phyloP scores from a whole-genome alignment of 148 eudicot species.

The Rhododendron williamsianum region DNA sequence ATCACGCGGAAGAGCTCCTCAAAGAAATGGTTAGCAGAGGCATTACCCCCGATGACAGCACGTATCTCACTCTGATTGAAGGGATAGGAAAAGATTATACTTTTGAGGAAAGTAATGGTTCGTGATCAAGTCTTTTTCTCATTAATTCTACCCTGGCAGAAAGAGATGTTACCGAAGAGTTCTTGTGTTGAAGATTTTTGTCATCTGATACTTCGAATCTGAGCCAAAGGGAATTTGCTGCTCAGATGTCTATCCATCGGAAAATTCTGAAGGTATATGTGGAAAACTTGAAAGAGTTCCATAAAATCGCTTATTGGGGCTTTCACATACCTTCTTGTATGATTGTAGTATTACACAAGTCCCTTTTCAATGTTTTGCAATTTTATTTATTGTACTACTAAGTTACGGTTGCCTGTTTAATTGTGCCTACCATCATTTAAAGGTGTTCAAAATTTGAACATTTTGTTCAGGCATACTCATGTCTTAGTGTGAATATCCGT shows the following conservation, averaged over 20 bases:
- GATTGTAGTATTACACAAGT: neutral
- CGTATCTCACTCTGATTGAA: slow-evolving; percentile 53
- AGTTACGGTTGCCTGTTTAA: neutral
- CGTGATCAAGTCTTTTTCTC: neutral
- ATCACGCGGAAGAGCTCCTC: slow-evolving; percentile 33
- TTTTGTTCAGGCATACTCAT: neutral
- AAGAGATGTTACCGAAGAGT: slow-evolving; percentile 1
- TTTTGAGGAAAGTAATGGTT: slow-evolving; percentile 8
- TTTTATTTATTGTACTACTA: neutral
- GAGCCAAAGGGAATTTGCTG: neutral
- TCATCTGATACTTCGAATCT: neutral
- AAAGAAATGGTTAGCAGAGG: slow-evolving; percentile 34
- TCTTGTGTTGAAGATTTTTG: neutral
- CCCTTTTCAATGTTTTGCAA: neutral
- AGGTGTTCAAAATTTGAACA: neutral
- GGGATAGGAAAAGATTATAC: slow-evolving; percentile 38
- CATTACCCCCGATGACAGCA: slow-evolving; percentile 50
- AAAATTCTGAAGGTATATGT: neutral
- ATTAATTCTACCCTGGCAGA: neutral
- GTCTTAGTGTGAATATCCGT: neutral
- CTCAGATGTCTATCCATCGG: neutral
- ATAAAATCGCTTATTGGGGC: neutral
- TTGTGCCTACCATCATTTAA: neutral
- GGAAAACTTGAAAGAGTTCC: neutral
- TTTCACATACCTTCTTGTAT: neutral